A percentile compares a stretch with the other conserved stretches of the same genome.
These are phyloP conservation scores for Pharus latifolius DNA, from an alignment of 176 grass and related monocot species.

Conservation along the genomic window DNA sequence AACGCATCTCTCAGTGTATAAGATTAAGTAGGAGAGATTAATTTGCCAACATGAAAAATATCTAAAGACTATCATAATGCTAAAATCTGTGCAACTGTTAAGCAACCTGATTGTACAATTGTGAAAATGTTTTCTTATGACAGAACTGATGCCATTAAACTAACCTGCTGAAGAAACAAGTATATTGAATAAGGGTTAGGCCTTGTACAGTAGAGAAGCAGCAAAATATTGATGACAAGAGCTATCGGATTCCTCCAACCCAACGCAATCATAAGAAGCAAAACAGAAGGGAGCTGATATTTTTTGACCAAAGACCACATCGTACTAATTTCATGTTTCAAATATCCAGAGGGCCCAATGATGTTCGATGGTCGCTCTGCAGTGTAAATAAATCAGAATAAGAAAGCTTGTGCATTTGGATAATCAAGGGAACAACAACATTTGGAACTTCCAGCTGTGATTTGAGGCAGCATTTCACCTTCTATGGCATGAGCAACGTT, in stretches of 20 bases:
- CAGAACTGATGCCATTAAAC: slow-evolving; percentile 5
- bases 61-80: no score
- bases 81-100: not conserved
- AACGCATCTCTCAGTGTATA: no score
- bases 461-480: slow-evolving; percentile 34
- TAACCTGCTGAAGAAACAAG: slow-evolving; percentile 75
- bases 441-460: no score
- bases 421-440: not conserved
- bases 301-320: slow-evolving; percentile 51
- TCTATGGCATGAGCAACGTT: slow-evolving; percentile 31
- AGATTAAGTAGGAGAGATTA: no score
- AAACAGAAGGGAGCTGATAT: slow-evolving; percentile 59
- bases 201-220: slow-evolving; percentile 76
- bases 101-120: not conserved
- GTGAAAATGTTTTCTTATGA: not conserved
- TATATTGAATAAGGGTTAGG: slow-evolving; percentile 72
- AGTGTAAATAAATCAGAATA: not conserved
- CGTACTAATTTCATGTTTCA: slow-evolving; percentile 31
- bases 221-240: slow-evolving; percentile 49
- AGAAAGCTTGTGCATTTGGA: not conserved
- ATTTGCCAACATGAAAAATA: no score
- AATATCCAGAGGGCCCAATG: slow-evolving; percentile 1
- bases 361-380: not conserved
- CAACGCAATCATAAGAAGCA: slow-evolving; percentile 46
- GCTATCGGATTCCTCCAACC: slow-evolving; percentile 62